Evolutionary conservation across 1,284 basidiomycete genomes (phyloP).

Genomic region (Moesziomyces sp.): DNA sequence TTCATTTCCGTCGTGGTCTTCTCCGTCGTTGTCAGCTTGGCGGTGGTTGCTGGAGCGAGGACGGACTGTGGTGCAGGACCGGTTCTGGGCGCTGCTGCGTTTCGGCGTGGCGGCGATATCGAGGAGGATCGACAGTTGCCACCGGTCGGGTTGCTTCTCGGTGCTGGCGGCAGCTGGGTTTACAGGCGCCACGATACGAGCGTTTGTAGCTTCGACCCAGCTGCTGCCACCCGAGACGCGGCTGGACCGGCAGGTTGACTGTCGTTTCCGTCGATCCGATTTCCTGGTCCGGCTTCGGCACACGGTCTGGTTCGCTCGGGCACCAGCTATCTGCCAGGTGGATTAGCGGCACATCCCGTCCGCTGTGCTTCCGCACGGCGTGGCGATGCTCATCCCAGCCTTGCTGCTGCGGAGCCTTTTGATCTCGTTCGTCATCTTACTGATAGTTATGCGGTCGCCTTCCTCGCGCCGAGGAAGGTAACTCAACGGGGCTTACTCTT

Average conservation of each 20-base stretch:
- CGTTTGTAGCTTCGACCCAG: conserved; percentile 2
- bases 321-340: neutral
- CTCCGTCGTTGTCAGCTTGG: conserved; percentile 21
- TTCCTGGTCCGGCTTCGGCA: conserved; percentile 12
- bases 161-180: conserved; percentile 11
- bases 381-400: conserved; percentile 1
- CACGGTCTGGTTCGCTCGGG: neutral
- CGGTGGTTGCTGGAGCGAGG: conserved; percentile 10
- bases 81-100: conserved; percentile 4
- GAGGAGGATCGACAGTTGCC: neutral
- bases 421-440: conserved; percentile 52
- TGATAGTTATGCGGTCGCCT: conserved; percentile 59
- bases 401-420: neutral
- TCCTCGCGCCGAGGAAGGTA: conserved; percentile 18
- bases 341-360: conserved; percentile 19
- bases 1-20: conserved; percentile 2
- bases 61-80: conserved; percentile 28
- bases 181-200: conserved; percentile 33
- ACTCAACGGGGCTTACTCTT: conserved; percentile 60
- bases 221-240: no score
- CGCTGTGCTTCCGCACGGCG: neutral
- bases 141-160: neutral
- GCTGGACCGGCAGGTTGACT: neutral
- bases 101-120: neutral
- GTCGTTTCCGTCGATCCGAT: neutral